Evolutionary conservation across 805 yeast genomes (phyloP), one percentile per base, ranked within the genome.

Genomic region (Pichia scutulata): DNA sequence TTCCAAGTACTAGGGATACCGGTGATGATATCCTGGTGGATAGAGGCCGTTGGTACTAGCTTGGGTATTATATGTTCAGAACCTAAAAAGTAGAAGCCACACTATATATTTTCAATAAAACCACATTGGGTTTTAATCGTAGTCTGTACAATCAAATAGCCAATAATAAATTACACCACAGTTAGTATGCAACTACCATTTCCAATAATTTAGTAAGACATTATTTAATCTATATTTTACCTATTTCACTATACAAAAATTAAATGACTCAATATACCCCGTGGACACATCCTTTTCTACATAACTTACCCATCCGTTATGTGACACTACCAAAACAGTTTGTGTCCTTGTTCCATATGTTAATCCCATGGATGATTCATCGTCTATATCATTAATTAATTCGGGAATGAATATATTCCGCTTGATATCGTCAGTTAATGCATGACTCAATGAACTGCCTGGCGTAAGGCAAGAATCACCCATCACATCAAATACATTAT

Each of bases 401-500:
- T 42, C 21, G 3, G 53, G 55, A 22, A 54, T 49, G 25, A 54
- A 54, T 7, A 54, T 44, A 4, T 44, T 44, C 3, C 33, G 22
- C 3, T 41, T 44, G 4, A 54, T 49, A 18, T 28, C n/a, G 16
- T 40, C 40, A 12, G 41, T 21, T 7, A 47, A 21, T n/a, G 22
- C 42, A 13, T 39, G 28, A 16, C 14, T 18, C 33, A 44, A 37
- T 22, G 42, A 44, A 14, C 24, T 19, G 13, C 46, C 46, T 33
- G 37, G 4, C n/a, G 37, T 33, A 33, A 33, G 18, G 10, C 37
- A n/a, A 16, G 22, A 23, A 18, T 43, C 42, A 13, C 39, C 73
- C 48, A 88, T 71, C 39, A 72, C 63, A 26, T 74, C 77, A 43
- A 69, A 66, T 7, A 69, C 64, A 1, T 60, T 61, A 9, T 57